Evolutionary conservation across 108 stramenopile species (phyloP).

Genomic region (Parmales sp.): DNA sequence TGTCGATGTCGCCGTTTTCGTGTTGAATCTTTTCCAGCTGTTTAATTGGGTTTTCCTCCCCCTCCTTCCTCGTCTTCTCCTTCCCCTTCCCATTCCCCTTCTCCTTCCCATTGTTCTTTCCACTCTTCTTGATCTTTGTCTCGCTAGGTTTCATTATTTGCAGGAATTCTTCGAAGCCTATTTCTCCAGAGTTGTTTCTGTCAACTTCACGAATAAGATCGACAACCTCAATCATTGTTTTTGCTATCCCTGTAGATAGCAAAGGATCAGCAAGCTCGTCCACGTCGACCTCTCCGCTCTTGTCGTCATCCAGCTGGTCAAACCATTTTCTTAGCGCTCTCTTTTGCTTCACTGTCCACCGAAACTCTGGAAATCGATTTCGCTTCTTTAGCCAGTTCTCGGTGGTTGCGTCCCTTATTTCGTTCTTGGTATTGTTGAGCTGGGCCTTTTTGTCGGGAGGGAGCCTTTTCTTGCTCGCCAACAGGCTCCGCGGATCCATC

Average conservation of each 20-base stretch:
- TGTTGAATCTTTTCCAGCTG: conserved; percentile 4
- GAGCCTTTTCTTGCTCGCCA: background rate
- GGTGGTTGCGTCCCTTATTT: conserved; percentile 5
- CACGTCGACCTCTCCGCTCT: conserved; percentile 9
- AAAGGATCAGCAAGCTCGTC: conserved; percentile 21
- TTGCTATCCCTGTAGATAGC: conserved; percentile 12
- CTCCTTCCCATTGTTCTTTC: background rate
- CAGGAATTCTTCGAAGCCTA: conserved; percentile 18
- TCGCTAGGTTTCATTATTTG: conserved; percentile 9
- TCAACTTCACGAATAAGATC: conserved; percentile 5
- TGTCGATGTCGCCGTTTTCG: conserved; percentile 8
- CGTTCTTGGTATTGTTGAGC: background rate
- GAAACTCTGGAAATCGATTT: conserved; percentile 4
- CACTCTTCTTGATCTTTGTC: background rate
- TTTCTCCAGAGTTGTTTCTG: conserved; percentile 7
- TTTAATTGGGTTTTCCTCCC: background rate
- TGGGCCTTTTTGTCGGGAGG: background rate
- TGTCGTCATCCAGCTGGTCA: conserved; percentile 14
- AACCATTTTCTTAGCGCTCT: conserved; percentile 18
- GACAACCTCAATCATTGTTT: conserved; percentile 7
- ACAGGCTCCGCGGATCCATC: background rate
- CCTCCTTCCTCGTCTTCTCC: background rate
- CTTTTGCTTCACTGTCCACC: conserved; percentile 15
- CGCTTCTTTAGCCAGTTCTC: conserved; percentile 15
- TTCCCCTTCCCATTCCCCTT: background rate